Base-by-base conservation (phyloP, 2,329 filamentous ascomycete species). In the Alternaria triticimaculans region DNA sequence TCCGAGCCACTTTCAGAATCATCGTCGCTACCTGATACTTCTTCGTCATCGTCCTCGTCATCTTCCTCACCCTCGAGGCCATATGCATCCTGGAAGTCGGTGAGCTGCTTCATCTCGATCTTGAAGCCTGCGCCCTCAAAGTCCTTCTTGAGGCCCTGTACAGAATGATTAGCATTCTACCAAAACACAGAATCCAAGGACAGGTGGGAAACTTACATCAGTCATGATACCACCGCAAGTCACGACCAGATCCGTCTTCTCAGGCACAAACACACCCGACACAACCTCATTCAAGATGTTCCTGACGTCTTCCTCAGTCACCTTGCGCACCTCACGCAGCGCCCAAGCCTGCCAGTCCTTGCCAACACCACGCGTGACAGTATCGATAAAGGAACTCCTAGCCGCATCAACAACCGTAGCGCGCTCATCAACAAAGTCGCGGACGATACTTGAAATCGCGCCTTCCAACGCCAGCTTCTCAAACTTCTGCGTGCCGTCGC, bases 21-120 rank as follows among this genome's bases (percentile, higher is more conserved):
- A 6, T 70, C 71, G 20, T 56, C 68, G 49, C 62, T 89, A 88
- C 0, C 86, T 85, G 0, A 87, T 86, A 55, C 89, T 0, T 86
- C 86, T 0, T 87, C 87, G 0, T 86, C 84, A 0, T 85, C 84
- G 0, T 87, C 87, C 3, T 88, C 88, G 5, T 88, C 87, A 0
- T 86, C 88, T 4, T 86, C 87, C 3, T 83, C 84, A 3, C 85
- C 86, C 77, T 91, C 87, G 50, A 97, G 82, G 1, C 95, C 95
- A 77, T 98, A 98, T 74, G 94, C 92, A 67, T 97, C 93, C 78
- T 96, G 89, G 80, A 97, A 98, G 72, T 92, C 87, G 45, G 89
- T 88, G 54, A 98, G 84, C 26, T 90, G 85, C 75, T 90, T 90
- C 43, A 92, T 86, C 75, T 92, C 87, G 0, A 91, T 90, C 78